phyloP scores from a whole-genome alignment of 345 rosid genomes.

The Eucalyptus fibrosa region DNA sequence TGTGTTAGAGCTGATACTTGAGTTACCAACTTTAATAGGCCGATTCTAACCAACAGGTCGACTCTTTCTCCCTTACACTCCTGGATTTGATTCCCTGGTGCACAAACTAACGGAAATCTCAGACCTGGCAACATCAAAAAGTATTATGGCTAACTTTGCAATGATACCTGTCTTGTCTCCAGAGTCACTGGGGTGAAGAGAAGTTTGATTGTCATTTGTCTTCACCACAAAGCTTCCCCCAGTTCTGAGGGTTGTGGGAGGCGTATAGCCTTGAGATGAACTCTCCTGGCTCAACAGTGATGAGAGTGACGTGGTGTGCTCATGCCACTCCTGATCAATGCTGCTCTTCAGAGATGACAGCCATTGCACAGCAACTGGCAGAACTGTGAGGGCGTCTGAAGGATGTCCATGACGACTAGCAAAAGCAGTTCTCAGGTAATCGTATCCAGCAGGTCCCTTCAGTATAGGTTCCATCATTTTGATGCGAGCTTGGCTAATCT shows the following conservation, averaged over 20 bases:
- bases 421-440: constrained; percentile 61
- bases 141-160: neutral
- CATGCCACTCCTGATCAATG: constrained; percentile 66
- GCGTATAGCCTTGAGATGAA: constrained; percentile 26
- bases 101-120: neutral
- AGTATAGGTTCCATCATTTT: constrained; percentile 66
- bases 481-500: constrained; percentile 67
- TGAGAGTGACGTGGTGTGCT: constrained; percentile 37
- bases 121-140: neutral
- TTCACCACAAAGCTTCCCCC: constrained; percentile 50
- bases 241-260: constrained; percentile 52
- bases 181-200: neutral
- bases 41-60: constrained; percentile 64
- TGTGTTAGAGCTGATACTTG: constrained; percentile 48
- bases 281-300: constrained; percentile 21
- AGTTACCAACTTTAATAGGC: constrained; percentile 62
- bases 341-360: constrained; percentile 33
- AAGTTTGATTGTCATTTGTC: neutral
- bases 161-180: constrained; percentile 21
- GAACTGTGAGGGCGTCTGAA: constrained; percentile 28
- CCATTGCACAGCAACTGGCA: constrained; percentile 55
- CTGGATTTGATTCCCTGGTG: constrained; percentile 25
- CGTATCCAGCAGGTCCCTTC: constrained; percentile 76
- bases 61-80: constrained; percentile 64
- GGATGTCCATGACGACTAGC: constrained; percentile 40